Percentiles rank a stretch among this genome's conserved stretches.
These are phyloP conservation scores for Mortierella sp. DNA, from an alignment of 371 early-diverging fungal species.

Conservation along the genomic window DNA sequence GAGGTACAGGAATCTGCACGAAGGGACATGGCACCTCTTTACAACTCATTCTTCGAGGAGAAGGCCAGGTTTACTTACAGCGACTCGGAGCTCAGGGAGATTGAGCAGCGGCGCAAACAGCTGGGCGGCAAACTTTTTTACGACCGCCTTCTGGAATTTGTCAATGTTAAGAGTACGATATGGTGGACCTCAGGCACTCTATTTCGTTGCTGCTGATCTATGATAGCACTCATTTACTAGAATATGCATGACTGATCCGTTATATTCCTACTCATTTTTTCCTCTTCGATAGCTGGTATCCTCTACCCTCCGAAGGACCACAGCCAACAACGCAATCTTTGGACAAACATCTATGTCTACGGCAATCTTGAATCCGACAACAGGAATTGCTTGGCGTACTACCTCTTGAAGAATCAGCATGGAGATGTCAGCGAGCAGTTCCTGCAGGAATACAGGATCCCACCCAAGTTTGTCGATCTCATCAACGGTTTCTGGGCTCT, in stretches of 20 bases:
- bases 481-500: slow-evolving; percentile 59
- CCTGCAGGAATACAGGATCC: slow-evolving; percentile 43
- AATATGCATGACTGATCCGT: not conserved
- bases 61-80: slow-evolving; percentile 36
- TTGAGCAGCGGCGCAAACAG: slow-evolving; percentile 37
- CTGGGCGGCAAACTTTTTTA: slow-evolving; percentile 55
- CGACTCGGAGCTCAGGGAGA: slow-evolving; percentile 30
- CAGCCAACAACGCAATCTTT: slow-evolving; percentile 39
- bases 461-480: slow-evolving; percentile 51
- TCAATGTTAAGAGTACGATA: slow-evolving; percentile 30
- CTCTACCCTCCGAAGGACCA: slow-evolving; percentile 51
- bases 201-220: not conserved
- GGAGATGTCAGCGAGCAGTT: slow-evolving; percentile 42
- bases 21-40: slow-evolving; percentile 22
- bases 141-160: slow-evolving; percentile 51
- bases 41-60: slow-evolving; percentile 32
- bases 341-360: slow-evolving; percentile 51
- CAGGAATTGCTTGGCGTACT: slow-evolving; percentile 55
- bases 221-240: not conserved
- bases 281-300: slow-evolving; percentile 13
- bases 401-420: slow-evolving; percentile 46
- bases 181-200: not conserved
- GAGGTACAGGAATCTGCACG: slow-evolving; percentile 16
- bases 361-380: slow-evolving; percentile 46
- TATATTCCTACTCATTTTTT: not conserved